These are phyloP conservation scores for Teratosphaeria viscida DNA, from an alignment of 2,329 filamentous ascomycete species.

Conservation along the genomic window DNA sequence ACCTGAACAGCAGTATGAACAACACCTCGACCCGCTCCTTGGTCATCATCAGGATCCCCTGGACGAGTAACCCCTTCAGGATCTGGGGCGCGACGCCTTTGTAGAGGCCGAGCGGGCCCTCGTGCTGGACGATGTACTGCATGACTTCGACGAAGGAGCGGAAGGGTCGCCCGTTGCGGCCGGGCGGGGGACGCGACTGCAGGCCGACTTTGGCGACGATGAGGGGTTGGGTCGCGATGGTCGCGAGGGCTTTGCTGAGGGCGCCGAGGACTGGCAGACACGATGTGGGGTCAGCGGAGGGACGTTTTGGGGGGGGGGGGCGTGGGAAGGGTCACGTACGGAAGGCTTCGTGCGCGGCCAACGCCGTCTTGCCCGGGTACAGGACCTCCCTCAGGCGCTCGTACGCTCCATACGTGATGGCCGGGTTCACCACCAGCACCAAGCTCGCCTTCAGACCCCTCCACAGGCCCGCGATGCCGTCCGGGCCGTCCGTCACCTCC, in stretches of 20 bases:
- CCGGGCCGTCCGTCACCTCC: constrained; percentile 82
- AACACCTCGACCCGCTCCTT: constrained; percentile 90
- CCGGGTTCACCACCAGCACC: constrained; percentile 89
- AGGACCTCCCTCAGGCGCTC: constrained; percentile 70
- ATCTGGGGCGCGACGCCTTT: constrained; percentile 96
- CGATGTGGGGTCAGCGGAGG: not conserved
- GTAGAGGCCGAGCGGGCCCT: constrained; percentile 75
- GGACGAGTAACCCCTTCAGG: constrained; percentile 81
- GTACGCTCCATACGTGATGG: constrained; percentile 95
- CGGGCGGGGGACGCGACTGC: constrained; percentile 81
- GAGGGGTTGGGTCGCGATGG: constrained; percentile 82
- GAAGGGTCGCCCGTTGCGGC: constrained; percentile 80
- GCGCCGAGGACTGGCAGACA: constrained; percentile 65
- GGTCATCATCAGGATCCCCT: constrained; percentile 97
- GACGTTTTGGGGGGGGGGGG: not conserved
- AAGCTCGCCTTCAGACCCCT: constrained; percentile 90
- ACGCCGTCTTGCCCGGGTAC: constrained; percentile 63
- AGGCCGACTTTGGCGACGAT: constrained; percentile 97
- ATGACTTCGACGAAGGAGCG: constrained; percentile 91
- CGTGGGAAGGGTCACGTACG: constrained; percentile 47
- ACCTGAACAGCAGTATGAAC: constrained; percentile 78
- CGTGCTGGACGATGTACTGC: constrained; percentile 81
- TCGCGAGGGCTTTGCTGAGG: constrained; percentile 84
- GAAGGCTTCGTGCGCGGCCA: constrained; percentile 84
- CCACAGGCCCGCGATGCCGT: constrained; percentile 84